Base-by-base conservation (phyloP, 768 basidiomycete genomes). In the Lactarius pseudohatsudake region DNA sequence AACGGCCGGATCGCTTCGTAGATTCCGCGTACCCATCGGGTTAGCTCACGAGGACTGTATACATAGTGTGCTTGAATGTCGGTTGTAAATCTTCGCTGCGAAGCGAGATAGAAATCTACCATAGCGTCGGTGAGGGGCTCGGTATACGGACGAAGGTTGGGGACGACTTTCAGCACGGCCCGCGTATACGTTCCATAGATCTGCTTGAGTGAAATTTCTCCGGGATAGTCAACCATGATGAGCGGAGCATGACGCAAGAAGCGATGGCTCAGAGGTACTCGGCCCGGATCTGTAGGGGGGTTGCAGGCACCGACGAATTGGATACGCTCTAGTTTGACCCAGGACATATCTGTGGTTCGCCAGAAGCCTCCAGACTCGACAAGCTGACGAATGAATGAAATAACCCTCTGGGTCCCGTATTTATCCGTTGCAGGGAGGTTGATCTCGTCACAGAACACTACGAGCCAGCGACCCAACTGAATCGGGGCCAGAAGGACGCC, bases 391-490 rank as follows among this genome's bases (percentile, higher is more conserved):
- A 99, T 84, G 83, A 98, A 99, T 2, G 96, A 98, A 74, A 99
- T 98, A 73, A 99, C 97, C 30, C 94, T 86, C 75, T 99, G 97
- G 5, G 97, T 99, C 3, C 97, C 97, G 73, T 99, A 99, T 78
- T 95, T 96, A 81, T 99, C 97, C 10, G 88, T 84, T 18, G 97
- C 94, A 2, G 97, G 97, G 4, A 99, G 80, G 74, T 99, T 99
- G 82, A 99, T 98, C 77, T 99, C 97, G 75, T 99, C 97, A 76
- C 97, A 99, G 80, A 99, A 99, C n/a, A 99, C 90, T 40, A 99
- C 96, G 58, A 99, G 84, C 97, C 97, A 99, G 56, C 95, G 89
- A 32, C 96, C 96, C 68, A 98, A 94, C 73, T 98, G 95, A 4
- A 90, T 79, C 11, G 97, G 97, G 3, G 97, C 89, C 61, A 99